Evolutionary conservation across 495 filamentous ascomycete genomes (phyloP).

Genomic region (Glonium stellatum): DNA sequence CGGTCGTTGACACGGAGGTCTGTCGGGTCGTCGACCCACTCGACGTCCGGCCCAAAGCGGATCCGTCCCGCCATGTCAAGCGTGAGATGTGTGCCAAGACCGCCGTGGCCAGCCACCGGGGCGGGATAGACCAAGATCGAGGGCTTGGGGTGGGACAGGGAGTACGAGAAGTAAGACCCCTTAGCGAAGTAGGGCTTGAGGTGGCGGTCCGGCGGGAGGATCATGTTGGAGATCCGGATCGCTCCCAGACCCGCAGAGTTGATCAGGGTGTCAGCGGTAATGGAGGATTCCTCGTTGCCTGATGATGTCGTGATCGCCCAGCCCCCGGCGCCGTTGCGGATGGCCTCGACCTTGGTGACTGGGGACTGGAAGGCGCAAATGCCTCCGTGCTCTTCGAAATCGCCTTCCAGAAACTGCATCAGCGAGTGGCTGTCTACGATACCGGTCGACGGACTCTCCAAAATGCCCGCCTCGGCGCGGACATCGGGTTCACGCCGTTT

Average conservation of each 20-base stretch:
- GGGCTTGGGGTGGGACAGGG: constrained; percentile 55
- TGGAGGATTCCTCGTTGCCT: constrained; percentile 41
- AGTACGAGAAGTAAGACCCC: constrained; percentile 90
- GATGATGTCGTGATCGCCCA: constrained; percentile 50
- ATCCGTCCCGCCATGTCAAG: constrained; percentile 80
- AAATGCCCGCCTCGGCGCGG: constrained; percentile 57
- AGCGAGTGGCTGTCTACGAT: constrained; percentile 83
- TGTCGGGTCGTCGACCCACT: constrained; percentile 69
- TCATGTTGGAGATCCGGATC: constrained; percentile 70
- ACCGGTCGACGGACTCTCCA: constrained; percentile 78
- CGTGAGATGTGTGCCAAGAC: constrained; percentile 89
- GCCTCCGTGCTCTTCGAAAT: constrained; percentile 71
- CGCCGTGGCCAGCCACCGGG: constrained; percentile 68
- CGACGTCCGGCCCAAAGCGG: constrained; percentile 91
- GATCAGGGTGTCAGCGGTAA: constrained; percentile 69
- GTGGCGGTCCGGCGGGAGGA: constrained; percentile 56
- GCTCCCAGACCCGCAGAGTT: constrained; percentile 83
- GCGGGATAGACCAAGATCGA: constrained; percentile 80
- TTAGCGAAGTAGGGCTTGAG: constrained; percentile 74
- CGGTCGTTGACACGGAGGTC: constrained; percentile 51
- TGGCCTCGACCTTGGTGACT: constrained; percentile 53
- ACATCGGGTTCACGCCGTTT: constrained; percentile 64
- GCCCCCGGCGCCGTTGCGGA: constrained; percentile 43
- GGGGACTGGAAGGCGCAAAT: constrained; percentile 57
- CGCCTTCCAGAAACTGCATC: constrained; percentile 72